Base-by-base conservation (phyloP, 371 early-diverging fungal genomes). In the Syncephalastrum contaminatum region DNA sequence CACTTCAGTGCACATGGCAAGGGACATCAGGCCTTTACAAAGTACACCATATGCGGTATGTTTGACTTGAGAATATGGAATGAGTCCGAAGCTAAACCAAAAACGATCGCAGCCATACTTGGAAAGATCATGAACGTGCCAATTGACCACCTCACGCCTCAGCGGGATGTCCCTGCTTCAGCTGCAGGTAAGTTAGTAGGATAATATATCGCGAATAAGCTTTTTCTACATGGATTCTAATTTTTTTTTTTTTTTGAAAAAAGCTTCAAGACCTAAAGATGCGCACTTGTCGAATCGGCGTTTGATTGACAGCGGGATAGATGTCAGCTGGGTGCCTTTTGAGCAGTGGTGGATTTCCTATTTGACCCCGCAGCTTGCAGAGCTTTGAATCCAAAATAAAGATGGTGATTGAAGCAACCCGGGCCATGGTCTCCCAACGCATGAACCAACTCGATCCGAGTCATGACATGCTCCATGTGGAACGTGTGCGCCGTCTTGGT, bases 401-500 rank as follows among this genome's bases (percentile, higher is more conserved):
- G 10, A 30, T 30, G 36, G 36, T 30, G 36, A 64, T 74, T 58
- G 16, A 66, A 47, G 25, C 52, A 43, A 66, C 83, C 6, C 73
- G 82, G 36, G 52, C 53, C 5, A 83, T 87, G 70, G 89, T 88
- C n/a, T 63, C 69, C 27, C 72, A 74, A 42, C 85, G 85, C 56
- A 89, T 89, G 89, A 64, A 68, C 30, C 68, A 62, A 4, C 82
- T 83, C 43, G 89, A 89, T 56, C 84, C 88, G 36, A 90, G 91
- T 1, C 92, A 92, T 70, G 92, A 92, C 67, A 87, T 81, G 77
- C 59, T 81, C 13, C 92, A 92, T 71, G 85, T 91, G 15, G 80
- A 89, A 45, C 83, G 92, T 20, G 92, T 92, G 2, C 73, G 79
- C n/a, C 59, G 75, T 18, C 66, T 81, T 45, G 91, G 85, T 85